Evolutionary conservation across 1,284 basidiomycete species (phyloP), one percentile per base, ranked within the genome.

Genomic region (Entoloma clypeatum): DNA sequence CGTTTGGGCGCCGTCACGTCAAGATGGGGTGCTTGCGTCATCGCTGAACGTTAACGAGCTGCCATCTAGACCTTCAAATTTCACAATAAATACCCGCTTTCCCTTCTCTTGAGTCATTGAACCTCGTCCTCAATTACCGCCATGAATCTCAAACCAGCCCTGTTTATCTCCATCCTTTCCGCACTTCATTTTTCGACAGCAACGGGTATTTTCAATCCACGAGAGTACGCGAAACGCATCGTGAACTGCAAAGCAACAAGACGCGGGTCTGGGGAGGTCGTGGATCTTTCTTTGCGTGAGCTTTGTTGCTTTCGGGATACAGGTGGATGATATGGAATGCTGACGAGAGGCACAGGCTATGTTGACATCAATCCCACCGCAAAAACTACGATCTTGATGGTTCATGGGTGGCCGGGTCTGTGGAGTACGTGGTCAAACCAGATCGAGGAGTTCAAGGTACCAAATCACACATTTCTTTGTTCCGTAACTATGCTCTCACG

Each of bases 391-490:
- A 58, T 86, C 5, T 27, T 86, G 17, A 70, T 86, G 68, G 75
- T 85, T 0, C 84, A 86, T 51, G 84, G 83, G 2, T 86, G 83
- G 83, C 84, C 83, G 1, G 71, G 77, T 50, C 58, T 85, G 5
- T 86, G 83, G 84, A 78, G 75, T 39, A 75, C 73, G 16, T 86
- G 83, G 84, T 69, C 75, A 17, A 71, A 71, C 30, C 83, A 86
- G 52, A 83, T 86, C 9, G 60, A 74, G 39, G 72, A 75, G 45
- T 79, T 86, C 56, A 58, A 77, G 62, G 81, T 74, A 49, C 16
- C 38, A 14, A 28, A 4, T 4, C 17, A 30, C 14, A 10, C 35
- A 1, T 9, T 25, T 3, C 8, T 17, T 10, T 16, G 3, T 13
- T 31, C 13, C 11, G 10, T 6, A 13, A 4, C 25, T 11, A 23